These are phyloP conservation scores for Theileria sp. DNA, from an alignment of 169 alveolate species.

Conservation along the genomic window DNA sequence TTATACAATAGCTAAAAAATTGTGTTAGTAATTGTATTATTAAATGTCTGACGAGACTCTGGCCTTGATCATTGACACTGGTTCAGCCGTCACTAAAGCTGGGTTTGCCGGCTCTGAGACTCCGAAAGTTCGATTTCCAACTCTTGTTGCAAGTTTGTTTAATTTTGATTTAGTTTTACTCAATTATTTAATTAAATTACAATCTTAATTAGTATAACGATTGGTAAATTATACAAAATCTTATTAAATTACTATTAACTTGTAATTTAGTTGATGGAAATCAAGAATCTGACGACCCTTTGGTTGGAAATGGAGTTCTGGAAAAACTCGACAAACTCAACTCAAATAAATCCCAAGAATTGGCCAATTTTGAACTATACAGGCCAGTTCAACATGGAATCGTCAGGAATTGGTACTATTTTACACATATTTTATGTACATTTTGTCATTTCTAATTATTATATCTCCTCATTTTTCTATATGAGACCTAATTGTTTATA, in stretches of 20 bases:
- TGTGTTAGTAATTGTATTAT: not conserved
- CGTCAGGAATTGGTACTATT: constrained; percentile 78
- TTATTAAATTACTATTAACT: not conserved
- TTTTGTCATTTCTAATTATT: not conserved
- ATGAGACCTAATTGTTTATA: no score
- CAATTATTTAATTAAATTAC: not conserved
- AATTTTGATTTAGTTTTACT: not conserved
- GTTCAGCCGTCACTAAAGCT: constrained; percentile 50
- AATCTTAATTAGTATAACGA: not conserved
- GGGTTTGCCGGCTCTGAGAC: constrained; percentile 65
- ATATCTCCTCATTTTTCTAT: not conserved
- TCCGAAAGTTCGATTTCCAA: constrained; percentile 42
- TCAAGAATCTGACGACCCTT: constrained; percentile 32
- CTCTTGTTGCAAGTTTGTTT: constrained; percentile 36
- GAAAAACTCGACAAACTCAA: constrained; percentile 2
- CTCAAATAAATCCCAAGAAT: not conserved
- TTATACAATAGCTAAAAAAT: not conserved
- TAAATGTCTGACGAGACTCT: constrained; percentile 58
- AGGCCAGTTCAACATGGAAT: constrained; percentile 79
- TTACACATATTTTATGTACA: no score
- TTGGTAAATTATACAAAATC: no score
- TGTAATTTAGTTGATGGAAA: not conserved
- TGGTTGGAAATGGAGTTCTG: constrained; percentile 44
- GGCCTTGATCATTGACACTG: constrained; percentile 60
- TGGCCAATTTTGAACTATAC: constrained; percentile 4